These are phyloP conservation scores for Kwoniella sp. DNA, from an alignment of 768 basidiomycete genomes.

Conservation along the genomic window DNA sequence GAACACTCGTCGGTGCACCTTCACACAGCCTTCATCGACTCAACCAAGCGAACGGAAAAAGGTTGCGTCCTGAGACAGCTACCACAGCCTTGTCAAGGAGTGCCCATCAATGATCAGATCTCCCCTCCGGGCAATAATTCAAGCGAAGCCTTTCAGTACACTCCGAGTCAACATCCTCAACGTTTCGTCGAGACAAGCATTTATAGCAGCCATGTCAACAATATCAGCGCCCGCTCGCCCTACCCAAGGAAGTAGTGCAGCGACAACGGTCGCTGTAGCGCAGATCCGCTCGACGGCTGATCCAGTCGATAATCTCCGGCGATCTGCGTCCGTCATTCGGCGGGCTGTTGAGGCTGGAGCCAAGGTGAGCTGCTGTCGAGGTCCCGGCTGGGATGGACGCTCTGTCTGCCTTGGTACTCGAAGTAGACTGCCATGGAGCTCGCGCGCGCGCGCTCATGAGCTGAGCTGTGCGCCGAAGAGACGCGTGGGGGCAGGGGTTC, in stretches of 20 bases:
- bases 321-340: constrained; percentile 33
- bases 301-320: constrained; percentile 39
- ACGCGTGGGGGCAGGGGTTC: too few relatives aligned
- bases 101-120: not conserved
- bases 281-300: constrained; percentile 47
- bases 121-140: not conserved
- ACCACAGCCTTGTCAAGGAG: not conserved
- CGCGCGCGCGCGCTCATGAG: too few relatives aligned
- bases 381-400: too few relatives aligned
- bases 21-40: too few relatives aligned
- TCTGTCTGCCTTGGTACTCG: too few relatives aligned
- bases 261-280: constrained; percentile 26
- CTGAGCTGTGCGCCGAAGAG: too few relatives aligned
- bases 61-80: too few relatives aligned
- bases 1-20: too few relatives aligned
- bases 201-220: not conserved
- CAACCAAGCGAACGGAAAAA: too few relatives aligned
- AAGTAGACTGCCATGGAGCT: too few relatives aligned
- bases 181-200: not conserved
- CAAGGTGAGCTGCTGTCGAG: constrained; percentile 43
- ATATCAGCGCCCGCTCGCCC: not conserved
- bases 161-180: too few relatives aligned
- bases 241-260: not conserved
- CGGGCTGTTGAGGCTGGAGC: constrained; percentile 43
- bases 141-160: not conserved